phyloP scores from a whole-genome alignment of 1,284 basidiomycete genomes.

The Anthracocystis walkeri region DNA sequence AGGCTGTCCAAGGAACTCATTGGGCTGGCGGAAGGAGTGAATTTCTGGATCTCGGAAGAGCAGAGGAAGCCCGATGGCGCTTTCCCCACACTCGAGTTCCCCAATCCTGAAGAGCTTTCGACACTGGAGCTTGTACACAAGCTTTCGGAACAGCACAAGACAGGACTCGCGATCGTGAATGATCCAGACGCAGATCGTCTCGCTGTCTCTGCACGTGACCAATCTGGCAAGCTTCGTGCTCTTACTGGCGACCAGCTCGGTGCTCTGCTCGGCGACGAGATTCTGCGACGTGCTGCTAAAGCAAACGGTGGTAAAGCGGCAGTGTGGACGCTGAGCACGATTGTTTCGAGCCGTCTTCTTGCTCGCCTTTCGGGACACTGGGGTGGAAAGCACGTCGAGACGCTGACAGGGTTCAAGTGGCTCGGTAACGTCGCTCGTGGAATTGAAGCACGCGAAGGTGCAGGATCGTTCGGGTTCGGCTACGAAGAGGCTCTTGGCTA shows the following conservation, averaged over 20 bases:
- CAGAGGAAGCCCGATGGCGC: conserved; percentile 60
- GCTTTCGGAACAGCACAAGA: conserved; percentile 54
- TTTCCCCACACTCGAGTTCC: conserved; percentile 63
- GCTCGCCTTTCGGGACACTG: conserved; percentile 51
- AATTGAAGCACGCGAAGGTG: conserved; percentile 44
- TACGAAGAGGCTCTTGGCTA: conserved; percentile 66
- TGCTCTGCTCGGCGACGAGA: conserved; percentile 57
- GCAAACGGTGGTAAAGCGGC: conserved; percentile 25
- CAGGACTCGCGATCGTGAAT: conserved; percentile 59
- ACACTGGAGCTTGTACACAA: conserved; percentile 60
- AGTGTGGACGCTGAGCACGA: conserved; percentile 54
- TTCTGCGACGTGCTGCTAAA: conserved; percentile 48
- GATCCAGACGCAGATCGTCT: conserved; percentile 64
- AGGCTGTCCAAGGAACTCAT: conserved; percentile 39
- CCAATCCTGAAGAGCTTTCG: conserved; percentile 62
- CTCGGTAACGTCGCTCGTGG: conserved; percentile 57
- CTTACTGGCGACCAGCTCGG: conserved; percentile 63
- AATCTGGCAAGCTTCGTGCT: conserved; percentile 45
- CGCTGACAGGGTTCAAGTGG: conserved; percentile 66
- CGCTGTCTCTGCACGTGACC: conserved; percentile 54
- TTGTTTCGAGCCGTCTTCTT: conserved; percentile 57
- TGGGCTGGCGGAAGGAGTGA: conserved; percentile 41
- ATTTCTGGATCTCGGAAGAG: conserved; percentile 55
- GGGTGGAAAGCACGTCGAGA: conserved; percentile 55
- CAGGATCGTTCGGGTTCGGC: conserved; percentile 55